Conservation (phyloP, 169 alveolate genomes). For the Plasmodium sp. region DNA sequence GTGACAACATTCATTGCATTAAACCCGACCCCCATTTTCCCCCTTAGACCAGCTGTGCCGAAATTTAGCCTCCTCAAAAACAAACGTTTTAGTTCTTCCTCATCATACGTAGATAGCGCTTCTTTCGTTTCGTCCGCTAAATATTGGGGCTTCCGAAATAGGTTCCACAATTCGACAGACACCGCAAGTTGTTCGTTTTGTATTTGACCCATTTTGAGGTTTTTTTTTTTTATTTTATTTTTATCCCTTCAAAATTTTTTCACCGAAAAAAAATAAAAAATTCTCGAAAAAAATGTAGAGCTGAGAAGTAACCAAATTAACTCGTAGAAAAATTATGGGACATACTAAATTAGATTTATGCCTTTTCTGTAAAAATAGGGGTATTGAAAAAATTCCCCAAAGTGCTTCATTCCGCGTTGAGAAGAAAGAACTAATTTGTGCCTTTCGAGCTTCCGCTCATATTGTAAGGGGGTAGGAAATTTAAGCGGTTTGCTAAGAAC, state of each 20-base stretch:
- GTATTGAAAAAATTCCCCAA: neutral
- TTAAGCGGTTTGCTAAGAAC: neutral
- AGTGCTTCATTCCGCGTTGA: neutral
- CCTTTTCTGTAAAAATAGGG: neutral
- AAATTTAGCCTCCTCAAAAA: conserved; percentile 72
- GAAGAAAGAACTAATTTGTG: neutral
- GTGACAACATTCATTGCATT: conserved; percentile 87
- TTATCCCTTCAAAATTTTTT: neutral
- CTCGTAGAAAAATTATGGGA: neutral
- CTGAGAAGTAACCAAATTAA: neutral
- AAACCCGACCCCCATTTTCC: conserved; percentile 88
- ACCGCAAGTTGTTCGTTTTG: neutral
- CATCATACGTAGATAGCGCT: conserved; percentile 19
- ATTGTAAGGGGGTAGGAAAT: neutral
- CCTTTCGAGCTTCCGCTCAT: neutral
- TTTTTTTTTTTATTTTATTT: neutral
- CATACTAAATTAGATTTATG: neutral
- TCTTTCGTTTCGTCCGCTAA: conserved; percentile 45
- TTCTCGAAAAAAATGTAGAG: neutral
- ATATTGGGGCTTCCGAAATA: conserved; percentile 48
- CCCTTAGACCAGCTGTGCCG: conserved; percentile 89
- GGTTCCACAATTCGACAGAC: conserved; percentile 26
- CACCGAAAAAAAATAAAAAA: neutral
- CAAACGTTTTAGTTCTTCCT: conserved; percentile 21
- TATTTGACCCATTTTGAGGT: neutral